phyloP scores from a whole-genome alignment of 257 asterid genomes.

The Penstemon newberryi region DNA sequence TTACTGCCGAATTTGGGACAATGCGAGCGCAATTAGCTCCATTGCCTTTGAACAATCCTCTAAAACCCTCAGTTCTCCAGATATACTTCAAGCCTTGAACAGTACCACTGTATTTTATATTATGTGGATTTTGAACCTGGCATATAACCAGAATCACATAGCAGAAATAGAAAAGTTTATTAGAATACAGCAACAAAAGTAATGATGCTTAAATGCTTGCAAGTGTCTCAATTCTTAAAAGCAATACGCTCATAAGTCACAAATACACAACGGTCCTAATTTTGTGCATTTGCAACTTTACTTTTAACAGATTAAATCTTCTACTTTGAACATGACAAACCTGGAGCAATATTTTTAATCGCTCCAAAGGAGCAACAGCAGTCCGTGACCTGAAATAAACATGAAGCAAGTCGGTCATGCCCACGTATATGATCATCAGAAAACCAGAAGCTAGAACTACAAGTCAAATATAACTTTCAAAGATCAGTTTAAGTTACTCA shows the following conservation, averaged over 20 bases:
- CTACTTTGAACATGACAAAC: slow-evolving; percentile 37
- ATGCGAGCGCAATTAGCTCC: slow-evolving; percentile 94
- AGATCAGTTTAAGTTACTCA: slow-evolving; percentile 11
- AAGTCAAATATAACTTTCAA: slow-evolving; percentile 16
- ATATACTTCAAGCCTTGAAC: slow-evolving; percentile 82
- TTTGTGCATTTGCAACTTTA: background rate
- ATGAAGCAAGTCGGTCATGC: slow-evolving; percentile 20
- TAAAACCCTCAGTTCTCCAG: slow-evolving; percentile 80
- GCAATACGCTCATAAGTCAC: background rate
- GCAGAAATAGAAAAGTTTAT: slow-evolving; percentile 6
- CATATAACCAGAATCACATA: slow-evolving; percentile 20
- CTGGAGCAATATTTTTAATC: slow-evolving; percentile 92
- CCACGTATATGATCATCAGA: background rate
- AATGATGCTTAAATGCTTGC: background rate
- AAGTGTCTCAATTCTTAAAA: background rate
- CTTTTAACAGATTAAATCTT: background rate
- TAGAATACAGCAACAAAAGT: slow-evolving; percentile 8
- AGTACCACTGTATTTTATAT: slow-evolving; percentile 76
- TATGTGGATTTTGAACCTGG: slow-evolving; percentile 95
- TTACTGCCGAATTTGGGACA: slow-evolving; percentile 95
- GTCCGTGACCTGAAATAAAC: slow-evolving; percentile 80
- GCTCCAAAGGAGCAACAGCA: slow-evolving; percentile 98
- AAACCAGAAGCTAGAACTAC: slow-evolving; percentile 23
- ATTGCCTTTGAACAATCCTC: slow-evolving; percentile 84
- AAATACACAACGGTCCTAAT: slow-evolving; percentile 1